Base-by-base conservation (phyloP, 208 protist species). In the Trypanosoma melophagium region DNA sequence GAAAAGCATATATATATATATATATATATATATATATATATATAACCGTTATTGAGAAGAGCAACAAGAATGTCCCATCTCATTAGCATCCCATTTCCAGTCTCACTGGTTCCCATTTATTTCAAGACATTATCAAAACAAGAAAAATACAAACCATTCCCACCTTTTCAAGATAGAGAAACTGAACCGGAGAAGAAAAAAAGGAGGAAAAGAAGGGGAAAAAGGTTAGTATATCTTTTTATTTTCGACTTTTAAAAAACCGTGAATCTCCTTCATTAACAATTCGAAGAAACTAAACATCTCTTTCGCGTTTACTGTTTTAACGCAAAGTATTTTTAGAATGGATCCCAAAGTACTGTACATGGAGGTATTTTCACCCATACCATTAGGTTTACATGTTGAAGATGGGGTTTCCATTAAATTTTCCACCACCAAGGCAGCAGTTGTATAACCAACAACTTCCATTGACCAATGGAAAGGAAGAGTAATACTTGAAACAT, bases 391-490 rank as follows among this genome's bases (percentile, higher is more conserved):
- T 35, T 13, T 55, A 55, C 51, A 55, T 28, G 7, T 7, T 0
- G 83, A 81, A 60, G 83, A 79, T 44, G 63, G 47, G 51, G 85
- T 67, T 66, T 89, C 58, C 83, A 96, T 92, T 54, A 96, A 91
- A 66, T 86, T 50, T 76, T 96, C 81, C 19, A 92, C 86, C 59
- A 94, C 87, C 87, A 84, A 96, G 57, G 90, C 90, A 65, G 80
- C 94, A 31, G 90, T 92, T 17, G 87, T 79, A 64, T 94, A 96
- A 58, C 90, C 90, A 5, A 94, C 86, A 41, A 87, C 90, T 77
- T 96, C 87, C 14, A 82, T 86, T 8, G 87, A 87, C 88, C 90
- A 96, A 73, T 94, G 90, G 0, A 84, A 82, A 22, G 80, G 83
- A 61, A 96, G 87, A 77, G 94, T 88, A 60, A 80, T 75, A 10